Base-by-base conservation (phyloP, 108 stramenopile species). In the Nitzschia putrida region DNA sequence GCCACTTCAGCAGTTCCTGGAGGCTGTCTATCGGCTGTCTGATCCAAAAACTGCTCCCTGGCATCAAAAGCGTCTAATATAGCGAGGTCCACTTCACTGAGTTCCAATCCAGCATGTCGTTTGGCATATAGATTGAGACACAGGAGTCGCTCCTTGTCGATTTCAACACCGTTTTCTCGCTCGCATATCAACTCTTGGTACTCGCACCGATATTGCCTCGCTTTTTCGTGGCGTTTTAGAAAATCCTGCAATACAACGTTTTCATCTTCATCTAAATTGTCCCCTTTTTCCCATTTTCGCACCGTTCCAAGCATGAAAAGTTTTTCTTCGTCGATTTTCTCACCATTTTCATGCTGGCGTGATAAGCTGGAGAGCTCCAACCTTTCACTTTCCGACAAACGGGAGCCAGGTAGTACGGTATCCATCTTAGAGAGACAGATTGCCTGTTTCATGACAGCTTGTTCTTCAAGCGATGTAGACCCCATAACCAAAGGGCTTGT, bases 231-330 rank as follows among this genome's bases (percentile, higher is more conserved):
- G 20, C 40, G 26, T 14, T 11, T 39, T 20, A 34, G 60, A n/a
- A 75, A 68, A 26, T 25, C 25, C 3, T 68, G 38, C 9, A 75
- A 52, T 9, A 57, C 20, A 22, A 14, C 52, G 1, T 40, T 25
- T 61, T 75, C 52, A 8, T 43, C 34, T 25, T 12, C 21, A 21
- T 21, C 21, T n/a, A 39, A 24, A 7, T 68, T 59, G 20, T 44
- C 66, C 29, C 45, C 43, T 42, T 61, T 47, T 6, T 40, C 20
- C 74, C 74, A 75, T 52, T 52, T 52, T 39, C 54, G 37, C 14
- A 67, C 45, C 11, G 68, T 50, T 22, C 61, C 64, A 14, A 73
- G 42, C 20, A 50, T 44, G 22, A 66, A 73, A 9, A 73, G 57
- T 4, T 64, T 55, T 12, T 56, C 64, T 40, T 66, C 64, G 47